Evolutionary conservation across 176 grass and related monocot genomes (phyloP).

Genomic region (Sorghum bicolor): DNA sequence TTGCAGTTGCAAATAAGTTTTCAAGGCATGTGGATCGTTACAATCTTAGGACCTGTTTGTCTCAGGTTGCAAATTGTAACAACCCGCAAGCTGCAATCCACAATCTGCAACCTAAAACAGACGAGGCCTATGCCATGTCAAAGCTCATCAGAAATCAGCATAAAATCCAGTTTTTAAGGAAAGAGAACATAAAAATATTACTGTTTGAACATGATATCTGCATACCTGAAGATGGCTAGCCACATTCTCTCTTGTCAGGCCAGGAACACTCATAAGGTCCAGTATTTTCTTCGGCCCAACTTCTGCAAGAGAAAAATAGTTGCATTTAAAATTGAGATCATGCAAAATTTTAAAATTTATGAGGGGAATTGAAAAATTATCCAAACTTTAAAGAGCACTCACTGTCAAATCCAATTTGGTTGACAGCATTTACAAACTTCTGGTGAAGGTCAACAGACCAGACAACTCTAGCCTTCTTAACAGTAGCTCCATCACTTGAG

Average conservation of each 20-base stretch:
- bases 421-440: slow-evolving; percentile 96
- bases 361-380: slow-evolving; percentile 7
- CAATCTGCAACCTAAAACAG: background rate
- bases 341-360: background rate
- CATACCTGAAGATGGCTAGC: slow-evolving; percentile 99
- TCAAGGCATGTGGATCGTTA: background rate
- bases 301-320: slow-evolving; percentile 57
- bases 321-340: slow-evolving; percentile 21
- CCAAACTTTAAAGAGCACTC: slow-evolving; percentile 40
- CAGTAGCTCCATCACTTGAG: slow-evolving; percentile 51
- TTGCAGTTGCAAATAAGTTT: slow-evolving; percentile 1
- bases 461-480: slow-evolving; percentile 95
- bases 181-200: background rate
- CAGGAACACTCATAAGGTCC: slow-evolving; percentile 92
- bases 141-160: slow-evolving; percentile 12
- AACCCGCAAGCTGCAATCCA: background rate
- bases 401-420: slow-evolving; percentile 99
- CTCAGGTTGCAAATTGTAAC: background rate
- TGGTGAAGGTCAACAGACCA: slow-evolving; percentile 99
- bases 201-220: slow-evolving; percentile 9
- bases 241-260: slow-evolving; percentile 97
- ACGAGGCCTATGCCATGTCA: background rate
- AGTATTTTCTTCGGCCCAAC: slow-evolving; percentile 98
- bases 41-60: background rate
- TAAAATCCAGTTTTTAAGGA: background rate